Conservation (phyloP, 78 protist species). For the Bigelowiella natans region DNA sequence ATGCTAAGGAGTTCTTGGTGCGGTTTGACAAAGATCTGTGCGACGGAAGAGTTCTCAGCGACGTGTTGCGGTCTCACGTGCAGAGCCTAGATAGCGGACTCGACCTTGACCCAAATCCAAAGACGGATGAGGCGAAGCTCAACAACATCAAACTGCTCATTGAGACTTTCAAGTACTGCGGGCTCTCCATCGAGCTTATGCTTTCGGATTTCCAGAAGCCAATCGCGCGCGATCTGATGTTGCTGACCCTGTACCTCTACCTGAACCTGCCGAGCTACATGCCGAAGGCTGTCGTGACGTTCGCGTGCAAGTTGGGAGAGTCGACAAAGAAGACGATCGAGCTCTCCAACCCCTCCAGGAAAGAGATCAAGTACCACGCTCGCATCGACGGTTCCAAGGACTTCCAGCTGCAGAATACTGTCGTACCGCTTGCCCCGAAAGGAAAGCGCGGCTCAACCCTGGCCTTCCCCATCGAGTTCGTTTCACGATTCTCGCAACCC, state of each 20-base stretch:
- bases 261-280: constrained; percentile 31
- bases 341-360: constrained; percentile 36
- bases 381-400: constrained; percentile 3
- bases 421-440: too few species aligned
- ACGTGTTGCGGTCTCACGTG: constrained; percentile 8
- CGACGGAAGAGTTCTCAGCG: constrained; percentile 26
- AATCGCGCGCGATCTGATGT: constrained; percentile 14
- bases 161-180: background rate
- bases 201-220: background rate
- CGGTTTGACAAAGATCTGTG: constrained; percentile 6
- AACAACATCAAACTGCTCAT: background rate
- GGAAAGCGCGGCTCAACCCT: background rate
- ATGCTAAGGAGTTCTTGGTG: background rate
- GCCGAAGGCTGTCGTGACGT: constrained; percentile 39
- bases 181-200: background rate
- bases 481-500: background rate
- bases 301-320: constrained; percentile 32
- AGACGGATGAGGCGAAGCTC: background rate
- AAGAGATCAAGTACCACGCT: constrained; percentile 28
- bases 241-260: constrained; percentile 31
- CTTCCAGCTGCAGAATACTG: background rate
- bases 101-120: background rate
- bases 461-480: background rate
- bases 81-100: background rate
- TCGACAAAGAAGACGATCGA: constrained; percentile 23